Conservation (phyloP, 352 stramenopile genomes). For the Phytophthora fragariae region DNA sequence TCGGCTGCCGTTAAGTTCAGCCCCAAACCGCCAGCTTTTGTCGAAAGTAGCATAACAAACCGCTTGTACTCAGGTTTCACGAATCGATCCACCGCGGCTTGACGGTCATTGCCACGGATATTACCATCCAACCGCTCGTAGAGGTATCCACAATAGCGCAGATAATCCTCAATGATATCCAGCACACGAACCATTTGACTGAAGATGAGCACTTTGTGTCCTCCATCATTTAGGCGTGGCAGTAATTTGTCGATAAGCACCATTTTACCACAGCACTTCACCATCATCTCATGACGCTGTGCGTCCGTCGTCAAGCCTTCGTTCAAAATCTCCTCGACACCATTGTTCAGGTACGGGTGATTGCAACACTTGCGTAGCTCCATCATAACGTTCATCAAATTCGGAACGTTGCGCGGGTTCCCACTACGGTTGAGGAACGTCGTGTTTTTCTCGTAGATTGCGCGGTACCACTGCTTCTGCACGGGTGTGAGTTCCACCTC, state of each 20-base stretch:
- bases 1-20: slow-evolving; percentile 94
- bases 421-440: slow-evolving; percentile 86
- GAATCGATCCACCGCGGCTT: slow-evolving; percentile 88
- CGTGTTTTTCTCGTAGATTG: slow-evolving; percentile 98
- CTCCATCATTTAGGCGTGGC: slow-evolving; percentile 95
- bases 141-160: slow-evolving; percentile 91
- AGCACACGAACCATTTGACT: slow-evolving; percentile 99
- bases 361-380: slow-evolving; percentile 93
- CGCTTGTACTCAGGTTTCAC: slow-evolving; percentile 92
- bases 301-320: slow-evolving; percentile 78
- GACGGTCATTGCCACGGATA: slow-evolving; percentile 93
- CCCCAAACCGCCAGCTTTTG: slow-evolving; percentile 95
- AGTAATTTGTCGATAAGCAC: slow-evolving; percentile 99
- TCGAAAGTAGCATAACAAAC: slow-evolving; percentile 99
- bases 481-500: slow-evolving; percentile 91
- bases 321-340: slow-evolving; percentile 90
- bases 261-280: slow-evolving; percentile 99
- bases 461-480: slow-evolving; percentile 92
- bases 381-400: slow-evolving; percentile 95
- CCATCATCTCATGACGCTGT: slow-evolving; percentile 93
- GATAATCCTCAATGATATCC: slow-evolving; percentile 99
- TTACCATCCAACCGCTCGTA: slow-evolving; percentile 98
- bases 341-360: slow-evolving; percentile 93
- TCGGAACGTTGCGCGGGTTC: slow-evolving; percentile 86
- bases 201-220: slow-evolving; percentile 99